Evolutionary conservation across 2,329 filamentous ascomycete species (phyloP), one percentile per base, ranked within the genome.

Genomic region (Pseudogymnoascus sp.): DNA sequence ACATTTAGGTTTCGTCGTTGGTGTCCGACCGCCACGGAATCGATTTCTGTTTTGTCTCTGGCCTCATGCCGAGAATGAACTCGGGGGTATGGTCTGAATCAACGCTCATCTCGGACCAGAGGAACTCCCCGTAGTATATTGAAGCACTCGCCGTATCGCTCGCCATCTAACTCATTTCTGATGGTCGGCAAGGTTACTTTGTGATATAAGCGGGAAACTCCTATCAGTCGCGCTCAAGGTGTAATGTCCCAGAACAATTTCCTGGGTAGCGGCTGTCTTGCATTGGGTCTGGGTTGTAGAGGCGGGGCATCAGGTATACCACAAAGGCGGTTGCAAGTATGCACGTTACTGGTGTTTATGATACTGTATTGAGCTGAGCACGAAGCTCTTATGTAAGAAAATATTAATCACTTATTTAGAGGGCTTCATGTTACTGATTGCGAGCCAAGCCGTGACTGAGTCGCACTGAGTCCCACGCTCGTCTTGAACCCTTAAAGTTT

Each of bases 401-500:
- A 50, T 50, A 7, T 21, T 15, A 15, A 50, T 50, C 23, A 50
- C 42, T 50, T 50, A 50, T 50, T 11, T 50, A 9, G 44, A 53
- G 26, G 19, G 29, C 46, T 56, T 29, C 46, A 56, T 56, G 21
- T 21, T 56, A 56, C 46, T 15, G 46, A 56, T 15, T 11, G 46
- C 21, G 21, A 56, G 46, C 46, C 46, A 56, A 56, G n/a, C 46
- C 46, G 21, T n/a, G 11, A 56, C 46, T 33, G 42, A 21, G 38
- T 42, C 17, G 17, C 17, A 19, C 38, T 42, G 2, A 3, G 17
- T 42, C 7, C n/a, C 38, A 3, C 9, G 38, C 7, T 19, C 38
- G 31, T 46, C 29, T 62, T n/a, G 31, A 46, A 63, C 46, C 61
- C 53, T 61, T 61, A 60, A 38, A 53, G 1, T 63, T 63, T 63